phyloP scores from a whole-genome alignment of 2,329 filamentous ascomycete genomes.

The Claviceps sp. region DNA sequence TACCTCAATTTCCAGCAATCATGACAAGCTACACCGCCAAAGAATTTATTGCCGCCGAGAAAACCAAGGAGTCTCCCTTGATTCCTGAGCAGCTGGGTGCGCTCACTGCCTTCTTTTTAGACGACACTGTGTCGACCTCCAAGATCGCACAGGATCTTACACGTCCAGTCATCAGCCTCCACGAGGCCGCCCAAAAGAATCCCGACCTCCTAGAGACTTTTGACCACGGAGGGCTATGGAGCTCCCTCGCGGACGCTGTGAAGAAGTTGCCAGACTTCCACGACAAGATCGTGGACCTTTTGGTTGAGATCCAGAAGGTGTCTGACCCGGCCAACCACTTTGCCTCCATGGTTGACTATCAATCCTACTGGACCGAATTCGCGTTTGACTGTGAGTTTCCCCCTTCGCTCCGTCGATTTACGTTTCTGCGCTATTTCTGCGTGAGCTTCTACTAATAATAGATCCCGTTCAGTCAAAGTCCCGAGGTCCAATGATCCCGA shows the following conservation, averaged over 20 bases:
- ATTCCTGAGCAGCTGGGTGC: neutral
- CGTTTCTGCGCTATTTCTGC: neutral
- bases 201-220: neutral
- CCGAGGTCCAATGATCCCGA: neutral
- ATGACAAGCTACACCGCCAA: neutral
- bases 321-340: neutral
- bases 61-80: neutral
- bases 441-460: neutral
- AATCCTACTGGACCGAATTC: neutral
- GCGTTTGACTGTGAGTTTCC: neutral
- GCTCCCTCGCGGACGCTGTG: neutral
- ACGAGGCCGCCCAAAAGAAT: neutral
- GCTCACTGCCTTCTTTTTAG: neutral
- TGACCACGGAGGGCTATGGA: neutral
- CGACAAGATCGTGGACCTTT: neutral
- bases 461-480: neutral
- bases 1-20: neutral
- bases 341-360: neutral
- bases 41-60: neutral
- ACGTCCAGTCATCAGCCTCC: neutral
- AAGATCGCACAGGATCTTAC: neutral
- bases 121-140: neutral
- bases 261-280: neutral
- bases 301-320: constrained; percentile 1
- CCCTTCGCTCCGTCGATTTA: neutral